Percentiles rank a stretch among this genome's conserved stretches.
Conservation (phyloP, 2,329 filamentous ascomycete genomes). For the Nemania sp. region DNA sequence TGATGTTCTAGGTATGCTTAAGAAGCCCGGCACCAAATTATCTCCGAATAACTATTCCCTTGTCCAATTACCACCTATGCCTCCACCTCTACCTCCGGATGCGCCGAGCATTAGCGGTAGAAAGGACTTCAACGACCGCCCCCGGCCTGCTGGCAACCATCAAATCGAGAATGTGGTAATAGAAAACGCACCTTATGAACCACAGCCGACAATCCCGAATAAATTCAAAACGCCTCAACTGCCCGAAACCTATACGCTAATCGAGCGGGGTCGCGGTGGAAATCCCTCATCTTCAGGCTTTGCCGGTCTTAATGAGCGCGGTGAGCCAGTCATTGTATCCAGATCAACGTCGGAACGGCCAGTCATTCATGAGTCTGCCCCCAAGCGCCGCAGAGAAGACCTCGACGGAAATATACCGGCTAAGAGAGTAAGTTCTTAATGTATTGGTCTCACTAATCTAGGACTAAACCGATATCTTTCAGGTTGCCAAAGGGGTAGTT, state of each 20-base stretch:
- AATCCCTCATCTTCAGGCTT: slow-evolving; percentile 21
- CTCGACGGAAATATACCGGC: slow-evolving; percentile 30
- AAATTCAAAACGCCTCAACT: slow-evolving; percentile 33
- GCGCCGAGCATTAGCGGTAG: background rate
- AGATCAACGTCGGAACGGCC: slow-evolving; percentile 35
- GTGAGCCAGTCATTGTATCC: slow-evolving; percentile 31
- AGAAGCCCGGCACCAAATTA: slow-evolving; percentile 46
- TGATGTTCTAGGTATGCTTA: slow-evolving; percentile 55
- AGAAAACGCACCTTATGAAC: slow-evolving; percentile 33
- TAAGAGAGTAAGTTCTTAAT: slow-evolving; percentile 34
- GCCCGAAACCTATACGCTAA: slow-evolving; percentile 35
- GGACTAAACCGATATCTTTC: slow-evolving; percentile 15
- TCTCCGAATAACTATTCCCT: slow-evolving; percentile 27
- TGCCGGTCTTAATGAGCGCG: slow-evolving; percentile 38
- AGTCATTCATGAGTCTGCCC: slow-evolving; percentile 37
- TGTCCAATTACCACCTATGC: slow-evolving; percentile 6
- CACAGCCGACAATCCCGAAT: slow-evolving; percentile 22
- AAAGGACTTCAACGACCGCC: background rate
- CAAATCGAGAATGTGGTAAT: slow-evolving; percentile 36
- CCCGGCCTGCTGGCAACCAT: slow-evolving; percentile 2
- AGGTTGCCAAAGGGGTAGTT: slow-evolving; percentile 30
- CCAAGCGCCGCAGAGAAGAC: slow-evolving; percentile 36
- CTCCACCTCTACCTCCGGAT: slow-evolving; percentile 5
- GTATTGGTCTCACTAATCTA: background rate
- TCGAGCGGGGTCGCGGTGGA: slow-evolving; percentile 28